Conservation (phyloP, 176 grass and related monocot species). For the Secale cereale region DNA sequence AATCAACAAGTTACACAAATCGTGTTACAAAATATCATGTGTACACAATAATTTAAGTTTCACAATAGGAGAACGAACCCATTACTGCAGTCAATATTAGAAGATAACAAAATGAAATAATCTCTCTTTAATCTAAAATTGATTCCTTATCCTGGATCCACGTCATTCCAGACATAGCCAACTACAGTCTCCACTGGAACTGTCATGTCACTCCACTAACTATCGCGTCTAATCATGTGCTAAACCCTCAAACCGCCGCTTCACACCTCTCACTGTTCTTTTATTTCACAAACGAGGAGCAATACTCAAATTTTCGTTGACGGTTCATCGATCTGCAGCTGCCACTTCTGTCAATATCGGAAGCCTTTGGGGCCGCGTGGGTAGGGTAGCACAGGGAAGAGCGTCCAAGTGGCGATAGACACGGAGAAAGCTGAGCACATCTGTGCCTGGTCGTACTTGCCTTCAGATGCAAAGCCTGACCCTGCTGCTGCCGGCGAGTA, state of each 20-base stretch:
- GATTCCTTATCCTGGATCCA: not conserved
- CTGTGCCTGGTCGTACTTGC: not conserved
- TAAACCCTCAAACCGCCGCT: not conserved
- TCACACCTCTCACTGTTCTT: not conserved
- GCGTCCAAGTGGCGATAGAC: not conserved
- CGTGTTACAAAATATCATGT: not conserved
- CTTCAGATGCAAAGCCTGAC: not conserved
- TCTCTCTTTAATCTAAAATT: not conserved
- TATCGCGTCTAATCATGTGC: not conserved
- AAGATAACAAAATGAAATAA: constrained; percentile 17
- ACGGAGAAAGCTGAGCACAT: not conserved
- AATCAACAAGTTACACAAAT: constrained; percentile 13
- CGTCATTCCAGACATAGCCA: not conserved
- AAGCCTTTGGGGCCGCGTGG: not conserved
- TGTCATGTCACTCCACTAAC: not conserved
- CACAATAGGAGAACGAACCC: not conserved
- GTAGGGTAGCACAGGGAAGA: not conserved
- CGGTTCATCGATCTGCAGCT: not conserved
- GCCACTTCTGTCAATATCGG: not conserved
- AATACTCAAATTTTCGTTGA: not conserved
- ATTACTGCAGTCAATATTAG: not conserved
- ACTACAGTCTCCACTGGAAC: not conserved
- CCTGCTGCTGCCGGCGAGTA: not conserved
- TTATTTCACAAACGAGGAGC: not conserved
- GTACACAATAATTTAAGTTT: constrained; percentile 11